Base-by-base conservation (phyloP, 1,139 yeast species). In the Blastobotrys arbuscula region DNA sequence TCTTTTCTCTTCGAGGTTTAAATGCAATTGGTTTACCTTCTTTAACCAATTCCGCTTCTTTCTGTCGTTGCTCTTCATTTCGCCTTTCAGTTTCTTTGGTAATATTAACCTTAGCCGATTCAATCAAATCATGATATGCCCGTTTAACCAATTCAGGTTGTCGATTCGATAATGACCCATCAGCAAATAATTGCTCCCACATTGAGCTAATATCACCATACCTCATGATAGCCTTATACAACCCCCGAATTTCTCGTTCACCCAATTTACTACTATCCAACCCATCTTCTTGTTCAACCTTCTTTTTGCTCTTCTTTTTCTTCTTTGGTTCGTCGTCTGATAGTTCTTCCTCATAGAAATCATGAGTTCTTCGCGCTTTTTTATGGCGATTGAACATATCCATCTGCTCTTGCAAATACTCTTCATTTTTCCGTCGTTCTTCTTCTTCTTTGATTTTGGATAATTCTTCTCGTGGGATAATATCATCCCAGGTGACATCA, bases 401-500 rank as follows among this genome's bases (percentile, higher is more conserved):
- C 58, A 92, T 82, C 66, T 94, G 97, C 59, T 90, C 94, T 61
- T 88, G 82, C 53, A 92, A 76, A 64, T 81, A 90, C 55, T 79
- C 84, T 55, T 92, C 97, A 58, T 92, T 97, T 41, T 83, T 79
- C 48, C 86, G 78, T 64, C 81, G 82, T 73, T 84, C 84, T 62
- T 92, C 98, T 53, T 89, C 96, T 54, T 86, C 96, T 65, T 94
- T 92, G 61, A 94, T 76, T 64, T 86, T 86, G 50, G 81, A 78
- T 54, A 94, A 75, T 66, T 94, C 98, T 46, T 88, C 96, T 56
- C 88, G 94, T 0, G 99, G 99, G 60, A 94, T 94, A 59, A 94
- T 94, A 66, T 94, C 99, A 70, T 94, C 98, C 99, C 99, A 94
- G 57, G 89, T 95, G 52, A 92, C 89, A 66, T 94, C 97, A 0